These are phyloP conservation scores for Angomonas deanei DNA, from an alignment of 208 protist species.

Conservation along the genomic window DNA sequence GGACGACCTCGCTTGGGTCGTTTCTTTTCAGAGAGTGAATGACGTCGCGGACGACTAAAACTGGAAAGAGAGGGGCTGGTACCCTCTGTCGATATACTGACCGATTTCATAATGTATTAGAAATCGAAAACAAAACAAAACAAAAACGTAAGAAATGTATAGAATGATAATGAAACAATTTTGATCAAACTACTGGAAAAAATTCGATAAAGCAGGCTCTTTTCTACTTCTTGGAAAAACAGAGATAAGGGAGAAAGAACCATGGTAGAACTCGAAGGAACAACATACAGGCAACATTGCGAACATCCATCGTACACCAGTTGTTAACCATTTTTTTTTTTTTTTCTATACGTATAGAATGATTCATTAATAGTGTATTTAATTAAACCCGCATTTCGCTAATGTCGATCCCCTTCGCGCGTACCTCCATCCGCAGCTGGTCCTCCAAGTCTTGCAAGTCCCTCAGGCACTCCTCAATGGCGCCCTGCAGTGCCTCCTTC, in stretches of 20 bases:
- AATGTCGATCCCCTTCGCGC: conserved; percentile 33
- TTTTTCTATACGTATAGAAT: conserved; percentile 10
- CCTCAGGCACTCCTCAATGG: conserved; percentile 68
- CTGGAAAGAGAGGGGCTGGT: not conserved
- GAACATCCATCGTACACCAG: too few species aligned
- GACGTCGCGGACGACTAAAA: not conserved
- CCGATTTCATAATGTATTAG: too few species aligned
- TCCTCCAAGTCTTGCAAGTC: conserved; percentile 80
- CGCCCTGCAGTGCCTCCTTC: conserved; percentile 68
- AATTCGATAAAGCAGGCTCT: not conserved
- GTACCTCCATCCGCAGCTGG: conserved; percentile 56
- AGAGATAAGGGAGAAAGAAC: not conserved
- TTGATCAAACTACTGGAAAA: too few species aligned
- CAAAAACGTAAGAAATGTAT: too few species aligned
- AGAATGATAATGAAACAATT: too few species aligned
- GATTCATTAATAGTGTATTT: not conserved
- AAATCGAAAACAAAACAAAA: too few species aligned
- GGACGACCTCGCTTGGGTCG: too few species aligned
- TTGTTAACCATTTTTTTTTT: conserved; percentile 11
- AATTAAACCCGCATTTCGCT: not conserved
- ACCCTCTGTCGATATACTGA: too few species aligned
- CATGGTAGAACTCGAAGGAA: too few species aligned
- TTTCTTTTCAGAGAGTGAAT: too few species aligned
- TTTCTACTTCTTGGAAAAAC: not conserved
- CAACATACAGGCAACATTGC: too few species aligned